Percentiles rank a stretch among this genome's conserved stretches.
These are phyloP conservation scores for Xylariaceae sp. DNA, from an alignment of 2,329 filamentous ascomycete genomes.

Conservation along the genomic window DNA sequence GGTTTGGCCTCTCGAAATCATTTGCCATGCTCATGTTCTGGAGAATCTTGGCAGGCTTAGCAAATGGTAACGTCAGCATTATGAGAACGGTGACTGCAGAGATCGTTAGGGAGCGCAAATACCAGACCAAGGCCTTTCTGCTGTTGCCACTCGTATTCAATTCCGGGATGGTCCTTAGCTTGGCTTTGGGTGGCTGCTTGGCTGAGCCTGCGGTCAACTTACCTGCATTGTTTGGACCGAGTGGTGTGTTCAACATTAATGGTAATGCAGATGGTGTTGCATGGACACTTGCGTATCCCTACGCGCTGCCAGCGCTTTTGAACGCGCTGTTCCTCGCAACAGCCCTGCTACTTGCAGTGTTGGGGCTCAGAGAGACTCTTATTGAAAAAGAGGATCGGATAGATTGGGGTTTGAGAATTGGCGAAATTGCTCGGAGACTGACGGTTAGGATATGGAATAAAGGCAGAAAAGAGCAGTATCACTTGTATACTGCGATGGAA, in stretches of 20 bases:
- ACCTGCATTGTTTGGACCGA: constrained; percentile 37
- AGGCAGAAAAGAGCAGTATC: neutral
- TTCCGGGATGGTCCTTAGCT: constrained; percentile 39
- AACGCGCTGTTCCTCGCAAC: constrained; percentile 35
- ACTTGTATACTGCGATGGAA: constrained; percentile 7
- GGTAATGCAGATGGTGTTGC: constrained; percentile 31
- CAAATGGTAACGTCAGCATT: constrained; percentile 73
- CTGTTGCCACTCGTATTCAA: constrained; percentile 65
- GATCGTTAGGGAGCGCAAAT: constrained; percentile 69
- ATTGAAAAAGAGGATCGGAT: constrained; percentile 28
- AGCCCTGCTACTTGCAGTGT: constrained; percentile 32
- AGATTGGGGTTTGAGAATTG: constrained; percentile 21
- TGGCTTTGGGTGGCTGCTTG: constrained; percentile 42
- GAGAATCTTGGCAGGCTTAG: constrained; percentile 58
- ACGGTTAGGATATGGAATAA: constrained; percentile 10
- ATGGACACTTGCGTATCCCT: constrained; percentile 43
- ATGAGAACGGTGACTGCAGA: constrained; percentile 74
- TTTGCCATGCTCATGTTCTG: constrained; percentile 59
- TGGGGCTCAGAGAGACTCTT: constrained; percentile 38
- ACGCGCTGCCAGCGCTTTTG: constrained; percentile 42
- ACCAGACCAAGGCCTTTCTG: constrained; percentile 43
- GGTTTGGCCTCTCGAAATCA: constrained; percentile 65
- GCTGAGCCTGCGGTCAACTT: constrained; percentile 42
- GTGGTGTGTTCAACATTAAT: constrained; percentile 34
- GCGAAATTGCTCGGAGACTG: constrained; percentile 15